Conservation (phyloP, 495 filamentous ascomycete genomes). For the Cladorrhinum samala region DNA sequence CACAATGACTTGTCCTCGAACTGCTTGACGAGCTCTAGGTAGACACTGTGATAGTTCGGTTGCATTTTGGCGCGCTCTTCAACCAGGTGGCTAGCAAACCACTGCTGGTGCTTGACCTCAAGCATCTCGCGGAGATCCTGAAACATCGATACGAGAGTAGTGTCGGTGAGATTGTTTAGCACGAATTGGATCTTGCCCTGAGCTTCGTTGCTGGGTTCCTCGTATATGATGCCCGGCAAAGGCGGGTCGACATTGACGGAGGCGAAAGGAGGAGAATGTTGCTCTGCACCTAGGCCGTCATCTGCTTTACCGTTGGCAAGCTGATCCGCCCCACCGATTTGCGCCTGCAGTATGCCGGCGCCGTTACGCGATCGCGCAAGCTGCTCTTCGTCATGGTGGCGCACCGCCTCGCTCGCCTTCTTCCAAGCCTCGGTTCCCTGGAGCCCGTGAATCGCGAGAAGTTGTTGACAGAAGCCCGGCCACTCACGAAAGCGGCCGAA, state of each 20-base stretch:
- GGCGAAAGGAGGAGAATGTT: conserved; percentile 54
- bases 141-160: conserved; percentile 77
- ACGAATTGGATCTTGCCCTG: conserved; percentile 94
- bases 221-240: conserved; percentile 51
- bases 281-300: conserved; percentile 49
- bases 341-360: conserved; percentile 10
- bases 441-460: conserved; percentile 73
- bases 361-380: conserved; percentile 41
- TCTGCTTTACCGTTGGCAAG: conserved; percentile 63
- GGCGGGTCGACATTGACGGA: conserved; percentile 70
- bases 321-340: conserved; percentile 11
- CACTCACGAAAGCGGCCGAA: conserved; percentile 79
- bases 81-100: conserved; percentile 95
- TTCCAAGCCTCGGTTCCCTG: conserved; percentile 78
- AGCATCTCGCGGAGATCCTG: conserved; percentile 71
- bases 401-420: conserved; percentile 73
- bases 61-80: conserved; percentile 94
- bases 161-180: conserved; percentile 89
- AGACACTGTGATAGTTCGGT: conserved; percentile 89
- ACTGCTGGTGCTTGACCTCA: conserved; percentile 77
- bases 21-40: conserved; percentile 79
- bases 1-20: conserved; percentile 74
- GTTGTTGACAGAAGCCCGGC: conserved; percentile 78
- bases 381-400: conserved; percentile 51
- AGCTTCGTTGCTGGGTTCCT: conserved; percentile 75